phyloP scores from a whole-genome alignment of 2,329 filamentous ascomycete genomes.

The Didymella glomerata region DNA sequence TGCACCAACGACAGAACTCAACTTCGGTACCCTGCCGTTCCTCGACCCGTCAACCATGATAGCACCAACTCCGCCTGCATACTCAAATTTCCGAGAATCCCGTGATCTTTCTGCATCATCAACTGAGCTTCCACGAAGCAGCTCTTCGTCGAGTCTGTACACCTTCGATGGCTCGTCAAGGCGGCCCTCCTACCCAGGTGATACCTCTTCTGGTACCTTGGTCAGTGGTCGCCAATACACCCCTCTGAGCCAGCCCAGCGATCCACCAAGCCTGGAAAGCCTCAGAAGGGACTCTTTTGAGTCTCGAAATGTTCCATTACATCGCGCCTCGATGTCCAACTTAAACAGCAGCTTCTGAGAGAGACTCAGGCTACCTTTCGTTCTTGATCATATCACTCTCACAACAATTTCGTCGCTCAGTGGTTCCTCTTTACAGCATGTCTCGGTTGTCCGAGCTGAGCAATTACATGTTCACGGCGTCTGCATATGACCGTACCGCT shows the following conservation, averaged over 20 bases:
- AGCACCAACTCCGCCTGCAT: slow-evolving; percentile 24
- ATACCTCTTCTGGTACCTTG: slow-evolving; percentile 3
- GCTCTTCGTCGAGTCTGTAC: slow-evolving; percentile 13
- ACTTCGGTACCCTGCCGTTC: slow-evolving; percentile 37
- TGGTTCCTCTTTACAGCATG: background rate
- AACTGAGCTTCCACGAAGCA: slow-evolving; percentile 4
- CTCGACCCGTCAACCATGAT: slow-evolving; percentile 31
- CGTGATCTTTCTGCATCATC: slow-evolving; percentile 15
- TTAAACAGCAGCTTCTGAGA: slow-evolving; percentile 28
- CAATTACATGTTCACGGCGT: background rate
- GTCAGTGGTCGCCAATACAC: slow-evolving; percentile 15
- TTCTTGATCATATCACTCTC: background rate
- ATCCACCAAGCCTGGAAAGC: slow-evolving; percentile 18
- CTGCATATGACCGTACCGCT: background rate
- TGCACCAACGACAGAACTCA: slow-evolving; percentile 27
- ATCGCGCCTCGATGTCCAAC: slow-evolving; percentile 28
- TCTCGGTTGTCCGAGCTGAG: background rate
- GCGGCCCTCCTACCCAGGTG: background rate
- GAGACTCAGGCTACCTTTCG: background rate
- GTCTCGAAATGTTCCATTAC: background rate
- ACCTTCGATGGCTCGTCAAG: background rate
- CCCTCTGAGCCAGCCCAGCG: slow-evolving; percentile 17
- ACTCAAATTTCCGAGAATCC: slow-evolving; percentile 32
- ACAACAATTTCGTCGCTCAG: background rate
- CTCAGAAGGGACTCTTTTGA: slow-evolving; percentile 12